Evolutionary conservation across 306 rosid genomes (phyloP).

Genomic region (Quercus mongolica): DNA sequence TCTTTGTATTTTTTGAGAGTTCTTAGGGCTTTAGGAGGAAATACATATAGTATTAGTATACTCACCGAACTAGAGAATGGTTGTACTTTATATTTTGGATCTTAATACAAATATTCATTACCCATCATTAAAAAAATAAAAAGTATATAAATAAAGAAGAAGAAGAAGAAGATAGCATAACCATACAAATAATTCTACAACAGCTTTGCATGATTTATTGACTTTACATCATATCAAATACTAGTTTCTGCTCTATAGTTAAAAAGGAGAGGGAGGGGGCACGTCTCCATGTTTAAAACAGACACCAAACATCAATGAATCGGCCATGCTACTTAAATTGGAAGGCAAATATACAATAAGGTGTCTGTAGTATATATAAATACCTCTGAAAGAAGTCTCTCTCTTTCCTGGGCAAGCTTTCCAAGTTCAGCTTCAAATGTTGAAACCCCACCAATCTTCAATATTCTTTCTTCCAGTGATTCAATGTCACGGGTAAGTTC

Average conservation of each 20-base stretch:
- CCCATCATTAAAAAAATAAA: not conserved
- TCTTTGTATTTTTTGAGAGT: too few relatives aligned
- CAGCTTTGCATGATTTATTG: not conserved
- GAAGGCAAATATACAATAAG: constrained; percentile 5
- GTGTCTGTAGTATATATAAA: constrained; percentile 16
- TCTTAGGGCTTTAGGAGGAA: too few relatives aligned
- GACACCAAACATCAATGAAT: not conserved
- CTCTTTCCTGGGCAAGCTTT: constrained; percentile 73
- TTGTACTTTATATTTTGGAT: too few relatives aligned
- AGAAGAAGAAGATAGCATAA: not conserved
- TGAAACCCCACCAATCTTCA: constrained; percentile 58
- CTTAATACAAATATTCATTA: too few relatives aligned
- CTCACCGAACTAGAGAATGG: too few relatives aligned
- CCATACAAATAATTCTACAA: not conserved
- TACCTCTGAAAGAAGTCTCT: constrained; percentile 87
- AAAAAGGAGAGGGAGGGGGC: not conserved
- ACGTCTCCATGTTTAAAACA: not conserved
- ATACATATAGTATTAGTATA: too few relatives aligned
- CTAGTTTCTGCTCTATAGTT: too few relatives aligned
- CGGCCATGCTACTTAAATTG: not conserved
- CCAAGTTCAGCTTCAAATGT: constrained; percentile 53
- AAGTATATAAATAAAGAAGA: not conserved
- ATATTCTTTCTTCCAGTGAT: constrained; percentile 62
- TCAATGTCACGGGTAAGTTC: constrained; percentile 63
- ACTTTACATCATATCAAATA: too few relatives aligned